These are phyloP conservation scores for Populus tremula DNA, from an alignment of 345 rosid genomes.

Conservation along the genomic window DNA sequence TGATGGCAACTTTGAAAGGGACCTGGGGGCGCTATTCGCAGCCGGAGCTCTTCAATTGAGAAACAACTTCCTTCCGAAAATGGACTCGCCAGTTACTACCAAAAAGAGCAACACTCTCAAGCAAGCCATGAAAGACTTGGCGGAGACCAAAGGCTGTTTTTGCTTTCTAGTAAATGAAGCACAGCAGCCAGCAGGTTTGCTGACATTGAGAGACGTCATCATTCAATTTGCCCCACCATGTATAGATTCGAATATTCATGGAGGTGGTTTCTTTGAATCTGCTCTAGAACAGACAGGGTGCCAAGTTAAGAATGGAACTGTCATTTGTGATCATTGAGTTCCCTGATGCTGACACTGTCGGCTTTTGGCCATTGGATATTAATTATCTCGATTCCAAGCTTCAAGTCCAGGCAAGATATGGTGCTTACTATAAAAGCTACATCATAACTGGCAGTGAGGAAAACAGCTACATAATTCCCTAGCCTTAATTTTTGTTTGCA, in stretches of 20 bases:
- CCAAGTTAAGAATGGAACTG: constrained; percentile 33
- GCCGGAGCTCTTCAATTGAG: constrained; percentile 30
- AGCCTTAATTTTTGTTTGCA: too few relatives aligned
- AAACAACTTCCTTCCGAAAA: constrained; percentile 32
- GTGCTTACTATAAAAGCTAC: too few relatives aligned
- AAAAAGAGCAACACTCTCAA: constrained; percentile 36
- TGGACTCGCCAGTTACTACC: constrained; percentile 34
- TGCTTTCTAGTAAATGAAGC: constrained; percentile 30
- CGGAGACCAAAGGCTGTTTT: constrained; percentile 24
- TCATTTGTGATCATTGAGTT: constrained; percentile 26
- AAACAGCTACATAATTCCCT: too few relatives aligned
- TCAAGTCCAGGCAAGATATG: too few relatives aligned
- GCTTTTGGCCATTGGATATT: too few relatives aligned
- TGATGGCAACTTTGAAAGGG: constrained; percentile 22
- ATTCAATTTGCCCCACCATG: constrained; percentile 43
- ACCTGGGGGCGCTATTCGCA: constrained; percentile 24
- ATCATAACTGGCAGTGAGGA: too few relatives aligned
- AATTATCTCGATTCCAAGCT: too few relatives aligned
- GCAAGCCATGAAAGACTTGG: constrained; percentile 40
- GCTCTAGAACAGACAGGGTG: constrained; percentile 41
- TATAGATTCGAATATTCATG: constrained; percentile 32
- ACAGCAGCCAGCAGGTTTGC: constrained; percentile 12
- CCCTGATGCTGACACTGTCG: background rate
- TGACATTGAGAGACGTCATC: constrained; percentile 32
- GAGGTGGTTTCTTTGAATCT: constrained; percentile 39